Evolutionary conservation across 192 early-diverging fungal genomes (phyloP).

Genomic region (Coemansia sp.): DNA sequence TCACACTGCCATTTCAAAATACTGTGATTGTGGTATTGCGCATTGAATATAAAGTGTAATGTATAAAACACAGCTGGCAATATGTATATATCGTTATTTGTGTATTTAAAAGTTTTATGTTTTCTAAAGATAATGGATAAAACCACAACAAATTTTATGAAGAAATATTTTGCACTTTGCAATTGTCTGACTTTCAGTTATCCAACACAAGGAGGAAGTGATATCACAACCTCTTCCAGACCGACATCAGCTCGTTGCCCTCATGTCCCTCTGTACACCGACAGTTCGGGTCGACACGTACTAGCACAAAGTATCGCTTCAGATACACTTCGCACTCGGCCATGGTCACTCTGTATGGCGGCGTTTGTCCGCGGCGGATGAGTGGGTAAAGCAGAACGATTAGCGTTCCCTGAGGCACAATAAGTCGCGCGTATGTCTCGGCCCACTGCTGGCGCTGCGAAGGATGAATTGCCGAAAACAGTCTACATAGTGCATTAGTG

Average conservation of each 20-base stretch:
- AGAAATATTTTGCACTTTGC: no score
- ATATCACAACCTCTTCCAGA: conserved; percentile 36
- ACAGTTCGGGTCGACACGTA: conserved; percentile 47
- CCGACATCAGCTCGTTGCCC: conserved; percentile 46
- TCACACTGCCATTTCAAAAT: background rate
- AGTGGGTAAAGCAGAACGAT: conserved; percentile 46
- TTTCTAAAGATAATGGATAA: no score
- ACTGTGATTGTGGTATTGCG: background rate
- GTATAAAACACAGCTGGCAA: no score
- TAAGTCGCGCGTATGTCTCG: conserved; percentile 37
- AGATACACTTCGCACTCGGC: conserved; percentile 38
- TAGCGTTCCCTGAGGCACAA: conserved; percentile 43
- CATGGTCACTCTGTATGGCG: conserved; percentile 43
- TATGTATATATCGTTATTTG: no score
- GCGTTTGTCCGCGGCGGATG: conserved; percentile 31
- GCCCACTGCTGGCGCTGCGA: conserved; percentile 47
- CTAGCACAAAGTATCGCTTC: conserved; percentile 48
- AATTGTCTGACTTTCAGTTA: no score
- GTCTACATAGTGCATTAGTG: conserved; percentile 14
- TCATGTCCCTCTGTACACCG: conserved; percentile 41
- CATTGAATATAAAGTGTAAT: background rate
- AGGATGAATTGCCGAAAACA: conserved; percentile 44
- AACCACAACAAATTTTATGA: no score
- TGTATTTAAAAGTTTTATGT: no score
- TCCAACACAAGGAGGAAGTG: no score